phyloP scores from a whole-genome alignment of 192 early-diverging fungal species.

The Funneliformis geosporum region DNA sequence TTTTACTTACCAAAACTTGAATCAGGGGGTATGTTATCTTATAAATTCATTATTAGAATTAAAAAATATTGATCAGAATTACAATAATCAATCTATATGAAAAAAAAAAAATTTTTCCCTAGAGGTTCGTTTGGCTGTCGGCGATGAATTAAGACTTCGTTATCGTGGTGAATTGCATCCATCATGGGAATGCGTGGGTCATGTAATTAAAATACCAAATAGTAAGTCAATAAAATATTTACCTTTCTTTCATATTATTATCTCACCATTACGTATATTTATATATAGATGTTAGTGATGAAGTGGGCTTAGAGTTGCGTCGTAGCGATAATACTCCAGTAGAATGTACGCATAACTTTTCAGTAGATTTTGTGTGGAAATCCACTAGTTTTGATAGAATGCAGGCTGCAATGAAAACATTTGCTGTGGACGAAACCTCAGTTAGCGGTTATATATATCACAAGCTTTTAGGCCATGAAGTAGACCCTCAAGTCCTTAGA shows the following conservation, averaged over 20 bases:
- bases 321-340: constrained; percentile 68
- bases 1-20: constrained; percentile 94
- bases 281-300: constrained; percentile 78
- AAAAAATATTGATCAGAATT: constrained; percentile 16
- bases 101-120: neutral
- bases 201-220: constrained; percentile 96
- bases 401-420: constrained; percentile 95
- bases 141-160: constrained; percentile 88
- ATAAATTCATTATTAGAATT: too few relatives aligned
- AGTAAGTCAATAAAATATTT: constrained; percentile 51
- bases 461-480: constrained; percentile 90
- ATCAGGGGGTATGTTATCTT: constrained; percentile 41
- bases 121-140: constrained; percentile 89
- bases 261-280: neutral
- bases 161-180: constrained; percentile 85
- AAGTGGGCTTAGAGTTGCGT: constrained; percentile 90
- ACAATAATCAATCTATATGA: neutral
- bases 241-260: neutral
- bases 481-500: constrained; percentile 81
- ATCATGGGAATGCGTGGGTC: constrained; percentile 85
- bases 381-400: constrained; percentile 95
- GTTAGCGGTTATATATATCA: constrained; percentile 97
- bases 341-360: constrained; percentile 85
- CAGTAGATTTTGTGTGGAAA: constrained; percentile 99
- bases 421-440: constrained; percentile 92